Base-by-base conservation (phyloP, 257 asterid species). In the Apocynum venetum region DNA sequence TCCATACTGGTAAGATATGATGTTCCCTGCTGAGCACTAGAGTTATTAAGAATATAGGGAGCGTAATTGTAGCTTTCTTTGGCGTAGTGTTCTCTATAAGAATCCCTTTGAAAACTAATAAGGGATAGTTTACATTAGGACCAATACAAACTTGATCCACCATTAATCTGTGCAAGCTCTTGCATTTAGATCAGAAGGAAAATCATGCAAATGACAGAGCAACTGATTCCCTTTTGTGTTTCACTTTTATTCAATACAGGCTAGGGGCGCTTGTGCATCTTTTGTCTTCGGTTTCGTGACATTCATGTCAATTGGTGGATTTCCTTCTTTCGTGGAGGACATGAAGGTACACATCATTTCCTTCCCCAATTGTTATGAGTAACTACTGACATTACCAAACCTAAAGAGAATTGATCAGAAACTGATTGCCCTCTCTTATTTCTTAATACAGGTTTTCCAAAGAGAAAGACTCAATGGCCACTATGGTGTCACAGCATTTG, bases 311-410 rank as follows among this genome's bases (percentile, higher is more conserved):
- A 96, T 96, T 46, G 99, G 99, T 64, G 99, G 99, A 40, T 95
- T 95, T n/a, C 99, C 99, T 73, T 95, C 98, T 1, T 95, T 95
- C n/a, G 99, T 95, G 41, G 99, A 96, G 86, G 99, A 96, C 69
- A 93, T 95, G 98, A 95, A 95, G 97, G 98, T 92, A 77, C 1
- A 10, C 17, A 57, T 66, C 20, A 1, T 19, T 68, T 8, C 5
- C 31, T 31, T 38, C 35, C 0, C 44, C 14, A 2, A 63, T 72
- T 6, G 43, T 3, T 40, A n/a, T 6, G n/a, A 48, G 4, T 7
- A 60, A 25, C 31, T 25, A 25, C 31, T 25, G 31, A 25, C 31
- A 25, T 25, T 25, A 25, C 31, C 31, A 25, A 25, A 25, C 31
- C 31, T 25, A 25, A 25, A 25, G 63, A 52, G 40, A 74, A 73